Conservation (phyloP, 2,329 filamentous ascomycete species). For the Fusarium avenaceum region DNA sequence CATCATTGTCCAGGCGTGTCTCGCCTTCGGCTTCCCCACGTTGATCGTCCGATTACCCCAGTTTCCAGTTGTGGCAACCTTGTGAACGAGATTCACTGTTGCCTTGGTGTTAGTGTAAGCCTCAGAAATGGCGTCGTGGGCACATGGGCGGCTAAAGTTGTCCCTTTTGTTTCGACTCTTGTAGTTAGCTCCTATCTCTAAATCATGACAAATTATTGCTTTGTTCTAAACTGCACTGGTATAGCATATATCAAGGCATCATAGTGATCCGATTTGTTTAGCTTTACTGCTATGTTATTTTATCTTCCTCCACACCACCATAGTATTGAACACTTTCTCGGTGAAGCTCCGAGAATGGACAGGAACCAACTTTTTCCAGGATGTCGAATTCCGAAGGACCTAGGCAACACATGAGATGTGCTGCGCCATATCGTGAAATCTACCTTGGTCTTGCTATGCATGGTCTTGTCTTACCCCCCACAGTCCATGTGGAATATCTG, state of each 20-base stretch:
- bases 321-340: slow-evolving; percentile 3
- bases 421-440: background rate
- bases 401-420: background rate
- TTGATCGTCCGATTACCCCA: slow-evolving; percentile 26
- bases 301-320: slow-evolving; percentile 1
- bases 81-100: slow-evolving; percentile 9
- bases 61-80: slow-evolving; percentile 18
- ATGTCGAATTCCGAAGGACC: slow-evolving; percentile 2
- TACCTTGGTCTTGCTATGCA: background rate
- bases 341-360: slow-evolving; percentile 32
- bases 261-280: slow-evolving; percentile 1
- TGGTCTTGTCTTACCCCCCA: background rate
- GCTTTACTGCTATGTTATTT: background rate
- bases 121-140: background rate
- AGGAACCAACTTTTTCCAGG: background rate
- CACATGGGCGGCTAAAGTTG: slow-evolving; percentile 14
- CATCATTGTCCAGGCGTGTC: slow-evolving; percentile 29
- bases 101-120: slow-evolving; percentile 19
- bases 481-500: background rate
- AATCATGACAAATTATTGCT: background rate
- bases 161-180: slow-evolving; percentile 3
- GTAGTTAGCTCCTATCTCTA: background rate
- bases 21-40: slow-evolving; percentile 22
- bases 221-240: background rate
- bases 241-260: background rate